Evolutionary conservation across 78 protist species (phyloP).

Genomic region (Emiliania huxleyi): DNA sequence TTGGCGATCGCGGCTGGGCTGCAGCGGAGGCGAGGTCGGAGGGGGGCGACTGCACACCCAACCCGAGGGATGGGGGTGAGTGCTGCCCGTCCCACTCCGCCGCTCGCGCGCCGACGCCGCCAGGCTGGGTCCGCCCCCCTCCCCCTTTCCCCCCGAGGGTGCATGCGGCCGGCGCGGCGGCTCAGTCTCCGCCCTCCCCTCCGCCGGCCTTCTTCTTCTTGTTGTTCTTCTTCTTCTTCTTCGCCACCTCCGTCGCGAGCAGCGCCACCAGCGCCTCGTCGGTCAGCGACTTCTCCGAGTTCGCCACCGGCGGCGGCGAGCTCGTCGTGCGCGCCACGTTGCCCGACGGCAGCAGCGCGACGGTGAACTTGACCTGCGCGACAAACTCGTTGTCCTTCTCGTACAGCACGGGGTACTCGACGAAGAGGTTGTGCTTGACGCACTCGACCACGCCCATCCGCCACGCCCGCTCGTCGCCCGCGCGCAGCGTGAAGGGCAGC

Average conservation of each 20-base stretch:
- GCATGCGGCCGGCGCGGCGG: no score
- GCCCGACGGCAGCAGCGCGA: constrained; percentile 48
- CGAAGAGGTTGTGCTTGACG: constrained; percentile 78
- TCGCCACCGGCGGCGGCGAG: background rate
- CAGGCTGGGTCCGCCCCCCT: no score
- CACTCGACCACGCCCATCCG: constrained; percentile 85
- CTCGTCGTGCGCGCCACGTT: constrained; percentile 3
- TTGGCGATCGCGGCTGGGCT: no score
- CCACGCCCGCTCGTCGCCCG: constrained; percentile 72
- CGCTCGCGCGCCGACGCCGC: no score
- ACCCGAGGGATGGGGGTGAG: no score
- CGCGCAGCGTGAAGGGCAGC: constrained; percentile 60
- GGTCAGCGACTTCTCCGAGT: background rate
- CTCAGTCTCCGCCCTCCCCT: background rate
- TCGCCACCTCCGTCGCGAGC: background rate
- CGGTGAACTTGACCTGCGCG: constrained; percentile 90
- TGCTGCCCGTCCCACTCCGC: no score
- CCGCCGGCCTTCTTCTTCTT: constrained; percentile 28
- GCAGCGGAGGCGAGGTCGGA: no score
- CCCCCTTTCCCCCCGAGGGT: no score
- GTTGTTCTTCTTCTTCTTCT: constrained; percentile 32
- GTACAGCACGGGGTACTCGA: constrained; percentile 85
- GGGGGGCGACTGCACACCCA: no score
- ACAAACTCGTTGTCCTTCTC: constrained; percentile 69
- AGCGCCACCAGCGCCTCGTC: background rate